These are phyloP conservation scores for Lophium mytilinum DNA, from an alignment of 495 filamentous ascomycete genomes.

Conservation along the genomic window DNA sequence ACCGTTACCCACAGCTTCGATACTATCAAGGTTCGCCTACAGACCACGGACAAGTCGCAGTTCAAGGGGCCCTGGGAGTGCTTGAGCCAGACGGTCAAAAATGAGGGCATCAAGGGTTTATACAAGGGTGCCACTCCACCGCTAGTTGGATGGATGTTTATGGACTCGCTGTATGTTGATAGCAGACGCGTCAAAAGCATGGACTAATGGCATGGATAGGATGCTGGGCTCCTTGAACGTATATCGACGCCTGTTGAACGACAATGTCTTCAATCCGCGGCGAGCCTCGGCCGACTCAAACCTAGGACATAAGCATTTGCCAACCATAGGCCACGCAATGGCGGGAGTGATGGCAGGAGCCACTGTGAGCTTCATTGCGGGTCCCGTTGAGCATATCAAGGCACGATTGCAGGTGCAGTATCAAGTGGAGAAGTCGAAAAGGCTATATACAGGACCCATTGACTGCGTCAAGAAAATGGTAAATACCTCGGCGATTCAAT, in stretches of 20 bases:
- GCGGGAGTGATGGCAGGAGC: constrained; percentile 81
- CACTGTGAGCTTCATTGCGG: constrained; percentile 86
- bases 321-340: constrained; percentile 71
- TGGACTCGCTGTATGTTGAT: constrained; percentile 67
- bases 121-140: constrained; percentile 92
- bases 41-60: constrained; percentile 68
- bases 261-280: constrained; percentile 60
- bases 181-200: background rate
- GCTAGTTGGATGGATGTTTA: constrained; percentile 94
- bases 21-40: constrained; percentile 90
- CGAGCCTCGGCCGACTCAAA: constrained; percentile 8
- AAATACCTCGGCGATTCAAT: constrained; percentile 17
- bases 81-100: constrained; percentile 65
- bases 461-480: constrained; percentile 71
- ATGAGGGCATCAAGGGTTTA: constrained; percentile 69
- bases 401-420: constrained; percentile 92
- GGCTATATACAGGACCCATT: constrained; percentile 77
- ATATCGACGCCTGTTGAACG: constrained; percentile 72
- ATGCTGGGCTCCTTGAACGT: constrained; percentile 90
- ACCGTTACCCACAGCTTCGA: constrained; percentile 54
- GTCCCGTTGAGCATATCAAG: constrained; percentile 93
- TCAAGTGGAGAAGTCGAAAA: constrained; percentile 58
- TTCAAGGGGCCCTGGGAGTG: constrained; percentile 88
- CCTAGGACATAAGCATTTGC: constrained; percentile 43
- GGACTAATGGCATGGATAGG: constrained; percentile 26